These are phyloP conservation scores for Dissophora ornata DNA, from an alignment of 192 early-diverging fungal species.

Conservation along the genomic window DNA sequence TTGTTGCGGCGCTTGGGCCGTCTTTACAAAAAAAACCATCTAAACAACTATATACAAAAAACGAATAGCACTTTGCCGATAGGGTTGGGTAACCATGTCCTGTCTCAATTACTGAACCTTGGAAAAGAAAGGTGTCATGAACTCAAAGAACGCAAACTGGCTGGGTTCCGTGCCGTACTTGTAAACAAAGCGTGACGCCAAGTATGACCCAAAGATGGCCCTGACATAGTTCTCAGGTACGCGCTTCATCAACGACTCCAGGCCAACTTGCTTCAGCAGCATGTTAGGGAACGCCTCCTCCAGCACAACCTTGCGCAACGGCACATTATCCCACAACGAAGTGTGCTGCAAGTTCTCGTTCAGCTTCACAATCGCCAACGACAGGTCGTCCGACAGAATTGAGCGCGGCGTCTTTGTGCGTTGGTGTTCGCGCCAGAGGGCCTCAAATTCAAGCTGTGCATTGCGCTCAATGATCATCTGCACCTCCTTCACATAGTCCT, in stretches of 20 bases:
- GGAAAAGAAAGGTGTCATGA: conserved; percentile 72
- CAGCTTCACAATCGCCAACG: conserved; percentile 90
- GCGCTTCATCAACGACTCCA: conserved; percentile 87
- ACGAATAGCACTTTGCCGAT: no score
- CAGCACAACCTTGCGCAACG: conserved; percentile 84
- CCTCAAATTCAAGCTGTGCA: conserved; percentile 94
- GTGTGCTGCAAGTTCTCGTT: conserved; percentile 92
- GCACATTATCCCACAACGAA: conserved; percentile 91
- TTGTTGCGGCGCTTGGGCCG: neutral
- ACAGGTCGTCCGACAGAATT: conserved; percentile 90
- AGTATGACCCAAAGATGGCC: conserved; percentile 96
- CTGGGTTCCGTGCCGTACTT: conserved; percentile 92
- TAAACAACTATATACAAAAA: no score
- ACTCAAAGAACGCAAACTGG: conserved; percentile 99
- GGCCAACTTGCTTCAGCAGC: conserved; percentile 85
- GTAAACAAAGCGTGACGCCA: conserved; percentile 97
- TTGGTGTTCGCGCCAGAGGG: conserved; percentile 91
- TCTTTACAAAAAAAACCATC: no score
- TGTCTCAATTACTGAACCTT: conserved; percentile 36
- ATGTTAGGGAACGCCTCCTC: conserved; percentile 93
- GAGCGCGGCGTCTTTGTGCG: conserved; percentile 83
- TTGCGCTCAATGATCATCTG: conserved; percentile 94
- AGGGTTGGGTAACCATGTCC: no score
- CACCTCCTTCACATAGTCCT: conserved; percentile 91
- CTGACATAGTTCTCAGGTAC: conserved; percentile 95